phyloP scores from a whole-genome alignment of 2,329 filamentous ascomycete species.

The Penicillium sp. region DNA sequence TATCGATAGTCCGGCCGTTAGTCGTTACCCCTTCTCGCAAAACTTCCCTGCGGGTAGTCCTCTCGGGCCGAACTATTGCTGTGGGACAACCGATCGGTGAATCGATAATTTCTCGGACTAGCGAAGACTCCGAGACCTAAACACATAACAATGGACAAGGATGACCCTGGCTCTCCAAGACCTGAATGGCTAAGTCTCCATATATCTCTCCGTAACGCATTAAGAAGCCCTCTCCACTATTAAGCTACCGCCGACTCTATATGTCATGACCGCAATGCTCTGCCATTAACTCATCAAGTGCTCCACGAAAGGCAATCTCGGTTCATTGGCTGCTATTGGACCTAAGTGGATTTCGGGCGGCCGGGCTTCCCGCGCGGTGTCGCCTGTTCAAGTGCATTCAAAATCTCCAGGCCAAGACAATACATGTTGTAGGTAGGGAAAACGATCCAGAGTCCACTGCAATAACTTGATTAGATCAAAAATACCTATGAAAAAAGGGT shows the following conservation, averaged over 20 bases:
- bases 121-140: neutral
- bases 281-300: neutral
- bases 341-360: conserved; percentile 30
- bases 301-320: neutral
- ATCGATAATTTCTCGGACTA: conserved; percentile 1
- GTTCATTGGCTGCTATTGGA: neutral
- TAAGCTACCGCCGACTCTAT: neutral
- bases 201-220: neutral
- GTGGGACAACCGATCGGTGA: conserved; percentile 5
- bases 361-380: conserved; percentile 26
- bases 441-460: conserved; percentile 62
- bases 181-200: neutral
- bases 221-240: neutral
- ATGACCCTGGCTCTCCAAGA: neutral
- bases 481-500: neutral
- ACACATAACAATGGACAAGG: neutral
- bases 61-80: neutral
- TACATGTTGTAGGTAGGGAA: conserved; percentile 63
- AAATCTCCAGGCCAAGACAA: conserved; percentile 59
- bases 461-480: conserved; percentile 14
- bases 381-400: conserved; percentile 53
- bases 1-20: neutral
- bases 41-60: conserved; percentile 4
- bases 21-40: neutral
- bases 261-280: neutral